These are phyloP conservation scores for Nicotiana attenuata DNA, from an alignment of 257 asterid species.

Conservation along the genomic window DNA sequence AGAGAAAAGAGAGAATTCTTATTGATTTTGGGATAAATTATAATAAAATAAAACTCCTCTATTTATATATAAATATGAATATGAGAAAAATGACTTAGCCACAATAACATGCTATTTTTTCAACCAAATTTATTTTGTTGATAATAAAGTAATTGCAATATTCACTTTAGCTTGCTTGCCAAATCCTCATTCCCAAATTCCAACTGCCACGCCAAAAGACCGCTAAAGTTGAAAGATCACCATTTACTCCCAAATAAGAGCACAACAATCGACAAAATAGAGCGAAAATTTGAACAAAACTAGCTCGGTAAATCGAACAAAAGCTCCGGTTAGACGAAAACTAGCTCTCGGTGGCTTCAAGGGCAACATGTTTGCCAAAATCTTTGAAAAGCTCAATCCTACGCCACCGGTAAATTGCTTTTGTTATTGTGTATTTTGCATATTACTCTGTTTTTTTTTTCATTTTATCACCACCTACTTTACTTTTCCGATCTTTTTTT, in stretches of 20 bases:
- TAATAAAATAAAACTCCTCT: no score
- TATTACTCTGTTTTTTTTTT: neutral
- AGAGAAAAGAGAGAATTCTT: no score
- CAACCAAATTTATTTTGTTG: no score
- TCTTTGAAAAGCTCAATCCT: conserved; percentile 38
- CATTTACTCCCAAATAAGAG: neutral
- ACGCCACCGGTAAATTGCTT: conserved; percentile 43
- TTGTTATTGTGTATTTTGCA: neutral
- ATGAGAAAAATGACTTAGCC: no score
- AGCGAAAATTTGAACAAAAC: neutral
- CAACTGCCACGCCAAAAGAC: neutral
- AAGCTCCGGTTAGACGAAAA: no score
- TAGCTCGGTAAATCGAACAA: no score
- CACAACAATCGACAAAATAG: neutral
- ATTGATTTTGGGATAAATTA: no score
- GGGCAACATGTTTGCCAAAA: conserved; percentile 43
- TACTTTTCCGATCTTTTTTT: neutral
- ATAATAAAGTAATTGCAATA: neutral
- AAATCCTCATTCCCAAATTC: neutral
- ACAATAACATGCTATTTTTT: no score
- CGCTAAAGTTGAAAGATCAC: neutral
- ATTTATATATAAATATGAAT: no score
- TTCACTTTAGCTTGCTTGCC: neutral
- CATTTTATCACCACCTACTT: neutral
- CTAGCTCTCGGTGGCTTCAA: neutral